These are phyloP conservation scores for Carallia brachiata DNA, from an alignment of 345 rosid genomes.

Conservation along the genomic window DNA sequence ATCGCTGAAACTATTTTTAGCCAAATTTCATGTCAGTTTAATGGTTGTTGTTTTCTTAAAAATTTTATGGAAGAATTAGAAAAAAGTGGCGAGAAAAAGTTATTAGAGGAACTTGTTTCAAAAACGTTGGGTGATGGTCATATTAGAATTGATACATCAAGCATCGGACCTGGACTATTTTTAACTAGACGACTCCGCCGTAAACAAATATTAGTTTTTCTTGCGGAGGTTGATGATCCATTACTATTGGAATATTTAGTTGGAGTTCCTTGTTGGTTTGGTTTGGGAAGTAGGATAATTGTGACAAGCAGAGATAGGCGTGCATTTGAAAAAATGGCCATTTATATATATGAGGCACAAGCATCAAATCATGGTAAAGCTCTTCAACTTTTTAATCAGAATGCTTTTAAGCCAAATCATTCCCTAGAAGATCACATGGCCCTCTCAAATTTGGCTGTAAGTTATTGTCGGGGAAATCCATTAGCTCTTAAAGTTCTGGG, in stretches of 20 bases:
- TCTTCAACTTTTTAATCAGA: neutral
- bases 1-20: constrained; percentile 4
- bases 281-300: constrained; percentile 2
- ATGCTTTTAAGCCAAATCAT: constrained; percentile 5
- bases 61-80: constrained; percentile 7
- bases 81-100: neutral
- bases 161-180: neutral
- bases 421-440: neutral
- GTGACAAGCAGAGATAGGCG: constrained; percentile 8
- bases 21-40: neutral
- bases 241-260: neutral
- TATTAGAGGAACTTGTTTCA: neutral
- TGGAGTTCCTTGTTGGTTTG: neutral
- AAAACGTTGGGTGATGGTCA: neutral
- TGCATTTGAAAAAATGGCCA: neutral
- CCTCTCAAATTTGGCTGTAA: neutral
- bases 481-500: too few relatives aligned
- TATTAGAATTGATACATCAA: neutral
- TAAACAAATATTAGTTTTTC: constrained; percentile 7
- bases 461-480: too few relatives aligned
- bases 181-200: neutral
- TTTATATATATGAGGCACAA: neutral
- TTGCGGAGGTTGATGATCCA: constrained; percentile 3
- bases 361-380: neutral
- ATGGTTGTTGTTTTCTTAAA: constrained; percentile 1